phyloP scores from a whole-genome alignment of 129 eudicot species.

The Lactuca saligna region DNA sequence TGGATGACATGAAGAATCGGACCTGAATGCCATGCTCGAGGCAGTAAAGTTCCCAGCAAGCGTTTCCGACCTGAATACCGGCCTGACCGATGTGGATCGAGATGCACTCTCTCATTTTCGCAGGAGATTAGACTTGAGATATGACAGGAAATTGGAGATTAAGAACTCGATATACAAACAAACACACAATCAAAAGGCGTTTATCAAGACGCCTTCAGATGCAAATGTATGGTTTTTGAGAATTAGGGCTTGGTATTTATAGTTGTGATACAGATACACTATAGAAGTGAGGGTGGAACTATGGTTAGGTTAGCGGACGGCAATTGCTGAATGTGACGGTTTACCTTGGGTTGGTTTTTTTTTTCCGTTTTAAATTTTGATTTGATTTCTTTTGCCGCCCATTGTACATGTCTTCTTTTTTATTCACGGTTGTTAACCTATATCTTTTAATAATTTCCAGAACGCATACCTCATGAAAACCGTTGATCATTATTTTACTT shows the following conservation, averaged over 20 bases:
- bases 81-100: too few relatives aligned
- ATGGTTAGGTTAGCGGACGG: constrained; percentile 9
- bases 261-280: not conserved
- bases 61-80: too few relatives aligned
- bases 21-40: constrained; percentile 35
- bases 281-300: constrained; percentile 6
- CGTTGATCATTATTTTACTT: too few relatives aligned
- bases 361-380: not conserved
- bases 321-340: not conserved
- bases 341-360: not conserved
- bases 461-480: not conserved
- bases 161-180: not conserved
- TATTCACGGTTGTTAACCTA: not conserved
- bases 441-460: not conserved
- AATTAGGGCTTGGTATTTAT: constrained; percentile 1
- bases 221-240: constrained; percentile 10
- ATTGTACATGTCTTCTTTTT: not conserved
- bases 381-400: constrained; percentile 11
- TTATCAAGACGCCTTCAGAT: constrained; percentile 43
- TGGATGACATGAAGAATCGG: not conserved
- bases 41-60: too few relatives aligned
- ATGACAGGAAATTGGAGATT: not conserved
- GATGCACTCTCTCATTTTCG: constrained; percentile 12
- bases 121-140: not conserved
- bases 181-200: constrained; percentile 20